Evolutionary conservation across 805 yeast genomes (phyloP).

Genomic region (Cyberlindnera japonica): DNA sequence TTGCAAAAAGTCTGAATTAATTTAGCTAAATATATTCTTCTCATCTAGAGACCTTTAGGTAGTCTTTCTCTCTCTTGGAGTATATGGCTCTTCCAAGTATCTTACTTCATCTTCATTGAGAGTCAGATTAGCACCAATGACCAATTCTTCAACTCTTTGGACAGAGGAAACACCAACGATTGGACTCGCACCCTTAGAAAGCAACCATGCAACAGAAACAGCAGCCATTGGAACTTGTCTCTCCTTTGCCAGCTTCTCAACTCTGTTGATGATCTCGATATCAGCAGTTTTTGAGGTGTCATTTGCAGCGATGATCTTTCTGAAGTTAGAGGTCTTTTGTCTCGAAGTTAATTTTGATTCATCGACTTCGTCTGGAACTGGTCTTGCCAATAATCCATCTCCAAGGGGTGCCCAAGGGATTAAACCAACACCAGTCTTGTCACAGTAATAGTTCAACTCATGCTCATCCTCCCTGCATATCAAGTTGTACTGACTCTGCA

Average conservation of each 20-base stretch:
- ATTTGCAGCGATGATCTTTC: background rate
- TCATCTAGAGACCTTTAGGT: too few relatives aligned
- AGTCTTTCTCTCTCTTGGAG: conserved; percentile 20
- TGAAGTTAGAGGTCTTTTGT: conserved; percentile 1
- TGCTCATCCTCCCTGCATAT: conserved; percentile 58
- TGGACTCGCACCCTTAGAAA: conserved; percentile 48
- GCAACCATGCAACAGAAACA: conserved; percentile 49
- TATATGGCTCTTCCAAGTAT: conserved; percentile 22
- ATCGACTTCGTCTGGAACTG: conserved; percentile 25
- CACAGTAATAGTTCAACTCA: conserved; percentile 55
- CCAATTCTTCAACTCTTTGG: conserved; percentile 49
- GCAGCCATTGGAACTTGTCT: conserved; percentile 47
- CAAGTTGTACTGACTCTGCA: conserved; percentile 56
- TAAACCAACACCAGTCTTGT: conserved; percentile 47
- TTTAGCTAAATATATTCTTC: too few relatives aligned
- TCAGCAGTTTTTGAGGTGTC: conserved; percentile 11
- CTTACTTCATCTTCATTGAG: conserved; percentile 27
- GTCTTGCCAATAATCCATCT: conserved; percentile 51
- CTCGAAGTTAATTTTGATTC: conserved; percentile 11
- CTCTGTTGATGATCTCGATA: conserved; percentile 31
- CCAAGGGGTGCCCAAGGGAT: conserved; percentile 62
- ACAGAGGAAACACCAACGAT: conserved; percentile 49
- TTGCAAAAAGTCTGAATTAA: too few relatives aligned
- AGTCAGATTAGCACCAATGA: conserved; percentile 39
- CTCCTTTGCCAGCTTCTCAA: conserved; percentile 51